Evolutionary conservation across 1,284 basidiomycete species (phyloP), one percentile per base, ranked within the genome.

Genomic region (Dichomitus squalens): DNA sequence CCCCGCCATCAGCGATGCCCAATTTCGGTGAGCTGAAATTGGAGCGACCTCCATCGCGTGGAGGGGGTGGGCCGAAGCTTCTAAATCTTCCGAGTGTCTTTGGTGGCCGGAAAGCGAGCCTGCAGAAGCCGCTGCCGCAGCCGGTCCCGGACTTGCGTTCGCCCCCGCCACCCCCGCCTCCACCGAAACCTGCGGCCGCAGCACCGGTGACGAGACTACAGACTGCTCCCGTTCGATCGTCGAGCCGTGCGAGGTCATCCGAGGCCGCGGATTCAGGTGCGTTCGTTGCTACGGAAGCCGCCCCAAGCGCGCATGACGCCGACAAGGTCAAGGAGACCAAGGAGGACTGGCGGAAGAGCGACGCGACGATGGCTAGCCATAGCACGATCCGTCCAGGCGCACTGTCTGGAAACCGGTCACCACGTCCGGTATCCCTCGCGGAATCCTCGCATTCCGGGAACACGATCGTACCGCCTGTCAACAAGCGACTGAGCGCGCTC

Each of bases 361-460:
- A 91, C 71, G 84, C 88, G 6, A 89, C 87, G 11, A 83, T 86
- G 69, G 68, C 70, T 38, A 86, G 87, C 67, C 83, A 87, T 66
- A 79, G 81, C 60, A 90, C 88, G 31, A 82, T 88, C 57, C 81
- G 87, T 33, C 82, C 86, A 43, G 77, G 79, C 23, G 75, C 76
- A 36, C 65, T 68, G n/a, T 61, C 76, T 20, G 78, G 77, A 34
- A 76, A 73, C 57, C 79, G 80, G 31, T 76, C 83, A 1, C 85
- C 88, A 29, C 78, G 88, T 16, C 88, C 89, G 4, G 86, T 87
- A 25, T 91, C 89, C 7, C 82, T 87, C 72, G 87, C 86, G 6
- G 88, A 89, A 56, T 88, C 87, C 0, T 73, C 89, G 53, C 86
- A 88, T 52, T 90, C 87, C 7, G 85, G 78, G 11, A 79, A 86